Evolutionary conservation across 2,329 filamentous ascomycete genomes (phyloP), one percentile per base, ranked within the genome.

Genomic region (Alternaria viburni): DNA sequence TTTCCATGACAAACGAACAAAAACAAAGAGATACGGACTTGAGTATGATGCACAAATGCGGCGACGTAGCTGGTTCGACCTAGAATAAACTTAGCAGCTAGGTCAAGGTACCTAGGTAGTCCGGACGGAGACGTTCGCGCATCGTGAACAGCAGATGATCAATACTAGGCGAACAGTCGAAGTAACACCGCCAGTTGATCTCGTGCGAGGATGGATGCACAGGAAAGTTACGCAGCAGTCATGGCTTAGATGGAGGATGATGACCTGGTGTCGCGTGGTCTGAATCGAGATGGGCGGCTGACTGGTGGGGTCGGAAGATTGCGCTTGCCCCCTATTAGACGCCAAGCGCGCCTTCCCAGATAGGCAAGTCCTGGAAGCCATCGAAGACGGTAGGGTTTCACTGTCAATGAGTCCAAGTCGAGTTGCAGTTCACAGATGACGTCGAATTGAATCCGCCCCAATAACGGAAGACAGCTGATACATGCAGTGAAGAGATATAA

Each of bases 251-350:
- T n/a, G 13, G 32, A 21, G 54, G 43, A 47, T 19, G 26, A 25
- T 56, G 54, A 56, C 43, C n/a, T 30, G 21, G 41, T 25, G 54
- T 56, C 54, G 43, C 54, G 54, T 56, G 54, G 54, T n/a, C 23
- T 32, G 11, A 1, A 44, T 54, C 23, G 36, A 46, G 25, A 44
- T 28, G 49, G 21, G n/a, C 47, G 28, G 4, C 49, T n/a, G 19
- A 41, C 32, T 23, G 5, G 28, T 36, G 49, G 49, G 13, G 49
- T 36, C 19, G 13, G 19, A 25, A 17, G 19, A 25, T 8, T 23
- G 19, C 30, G 49, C 28, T n/a, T 15, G 8, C 1, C 19, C 11
- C 23, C n/a, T n/a, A 25, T 26, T 28, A 9, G 54, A 8, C 32
- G 41, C 9, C 15, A 26, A 4, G 21, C 9, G 6, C 4, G 1